Conservation (phyloP, 1,284 basidiomycete species). For the Retiboletus fuscus region DNA sequence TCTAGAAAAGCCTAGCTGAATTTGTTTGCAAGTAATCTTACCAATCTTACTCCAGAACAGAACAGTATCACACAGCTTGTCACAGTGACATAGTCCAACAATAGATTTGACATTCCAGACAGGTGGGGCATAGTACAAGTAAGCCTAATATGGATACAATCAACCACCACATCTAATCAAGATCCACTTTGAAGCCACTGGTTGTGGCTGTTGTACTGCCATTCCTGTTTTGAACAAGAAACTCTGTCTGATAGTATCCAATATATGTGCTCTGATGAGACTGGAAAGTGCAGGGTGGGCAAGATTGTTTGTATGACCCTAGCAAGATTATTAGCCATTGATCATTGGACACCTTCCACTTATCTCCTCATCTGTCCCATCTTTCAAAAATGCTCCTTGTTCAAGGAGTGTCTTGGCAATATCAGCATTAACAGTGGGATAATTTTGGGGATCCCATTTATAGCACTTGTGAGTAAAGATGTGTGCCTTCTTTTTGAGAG, state of each 20-base stretch:
- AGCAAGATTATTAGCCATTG: not conserved
- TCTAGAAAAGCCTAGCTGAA: not conserved
- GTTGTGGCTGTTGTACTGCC: not conserved
- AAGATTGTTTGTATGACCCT: no score
- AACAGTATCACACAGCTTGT: no score
- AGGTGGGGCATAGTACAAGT: no score
- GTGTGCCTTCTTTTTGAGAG: no score
- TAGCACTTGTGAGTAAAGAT: no score
- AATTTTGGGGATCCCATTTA: not conserved
- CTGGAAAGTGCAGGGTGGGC: no score
- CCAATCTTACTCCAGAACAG: no score
- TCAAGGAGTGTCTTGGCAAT: not conserved
- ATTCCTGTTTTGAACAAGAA: slow-evolving; percentile 1
- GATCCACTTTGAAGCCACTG: slow-evolving; percentile 8
- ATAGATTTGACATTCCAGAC: not conserved
- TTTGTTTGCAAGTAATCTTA: no score
- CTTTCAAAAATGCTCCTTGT: not conserved
- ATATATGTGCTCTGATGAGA: no score
- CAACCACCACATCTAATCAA: slow-evolving; percentile 6
- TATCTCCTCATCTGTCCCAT: not conserved
- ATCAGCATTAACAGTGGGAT: not conserved
- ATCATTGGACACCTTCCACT: not conserved
- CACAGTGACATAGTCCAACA: no score
- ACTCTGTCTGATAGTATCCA: no score
- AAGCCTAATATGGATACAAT: not conserved